Conservation (phyloP, 768 basidiomycete species). For the Lentinula sp. region DNA sequence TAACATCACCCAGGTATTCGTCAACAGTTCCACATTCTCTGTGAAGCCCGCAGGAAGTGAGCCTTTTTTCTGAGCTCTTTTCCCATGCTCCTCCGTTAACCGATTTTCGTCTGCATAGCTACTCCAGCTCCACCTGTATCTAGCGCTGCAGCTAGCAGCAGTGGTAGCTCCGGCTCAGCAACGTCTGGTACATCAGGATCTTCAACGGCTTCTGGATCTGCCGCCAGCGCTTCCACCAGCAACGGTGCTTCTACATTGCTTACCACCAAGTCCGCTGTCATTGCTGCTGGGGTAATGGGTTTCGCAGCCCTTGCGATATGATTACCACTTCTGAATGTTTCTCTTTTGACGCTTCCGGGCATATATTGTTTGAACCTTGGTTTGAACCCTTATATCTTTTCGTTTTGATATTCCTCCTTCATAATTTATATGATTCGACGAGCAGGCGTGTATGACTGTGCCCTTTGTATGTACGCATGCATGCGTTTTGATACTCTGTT, state of each 20-base stretch:
- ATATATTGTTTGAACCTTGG: neutral
- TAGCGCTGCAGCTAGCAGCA: neutral
- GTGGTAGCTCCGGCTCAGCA: neutral
- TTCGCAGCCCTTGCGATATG: neutral
- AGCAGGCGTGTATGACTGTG: neutral
- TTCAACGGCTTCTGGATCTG: neutral
- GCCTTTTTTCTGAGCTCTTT: neutral
- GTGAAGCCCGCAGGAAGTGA: neutral
- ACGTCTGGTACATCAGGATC: constrained; percentile 1
- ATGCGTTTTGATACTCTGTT: neutral
- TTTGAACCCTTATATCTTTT: neutral
- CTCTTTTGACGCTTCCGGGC: neutral
- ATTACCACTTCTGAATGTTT: neutral
- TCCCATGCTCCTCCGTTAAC: neutral
- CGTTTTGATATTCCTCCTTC: neutral
- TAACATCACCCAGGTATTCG: neutral
- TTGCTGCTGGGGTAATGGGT: neutral
- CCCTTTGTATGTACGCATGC: neutral
- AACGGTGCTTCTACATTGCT: neutral
- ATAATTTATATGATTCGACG: neutral
- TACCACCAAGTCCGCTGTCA: neutral
- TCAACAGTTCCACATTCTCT: neutral
- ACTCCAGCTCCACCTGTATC: neutral
- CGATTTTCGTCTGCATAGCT: neutral
- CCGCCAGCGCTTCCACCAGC: neutral